phyloP scores from a whole-genome alignment of 495 filamentous ascomycete species.

The Pyrenopolyporus hunteri region DNA sequence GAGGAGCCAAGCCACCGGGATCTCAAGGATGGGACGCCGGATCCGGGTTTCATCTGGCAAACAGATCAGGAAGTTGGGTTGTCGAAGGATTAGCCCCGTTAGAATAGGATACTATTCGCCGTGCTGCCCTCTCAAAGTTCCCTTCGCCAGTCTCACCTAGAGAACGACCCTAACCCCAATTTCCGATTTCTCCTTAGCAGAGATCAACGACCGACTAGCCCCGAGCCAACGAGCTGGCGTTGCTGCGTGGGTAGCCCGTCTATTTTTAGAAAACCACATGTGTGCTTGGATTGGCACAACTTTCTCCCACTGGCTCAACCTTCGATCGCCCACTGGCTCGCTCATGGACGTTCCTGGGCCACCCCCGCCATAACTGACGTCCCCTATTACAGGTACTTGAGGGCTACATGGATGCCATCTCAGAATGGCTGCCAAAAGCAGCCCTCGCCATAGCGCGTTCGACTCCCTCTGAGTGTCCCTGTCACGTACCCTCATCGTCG shows the following conservation, averaged over 20 bases:
- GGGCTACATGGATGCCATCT: slow-evolving; percentile 26
- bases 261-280: slow-evolving; percentile 38
- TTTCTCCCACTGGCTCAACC: slow-evolving; percentile 24
- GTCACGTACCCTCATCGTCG: slow-evolving; percentile 30
- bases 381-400: slow-evolving; percentile 28
- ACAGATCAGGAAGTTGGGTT: slow-evolving; percentile 30
- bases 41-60: slow-evolving; percentile 17
- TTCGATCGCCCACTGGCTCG: not conserved
- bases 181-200: slow-evolving; percentile 33
- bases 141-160: slow-evolving; percentile 14
- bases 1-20: slow-evolving; percentile 21
- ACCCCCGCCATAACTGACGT: slow-evolving; percentile 26
- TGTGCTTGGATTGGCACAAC: slow-evolving; percentile 4
- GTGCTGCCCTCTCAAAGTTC: no score
- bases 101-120: not conserved
- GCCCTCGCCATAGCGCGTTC: slow-evolving; percentile 2
- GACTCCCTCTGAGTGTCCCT: slow-evolving; percentile 19
- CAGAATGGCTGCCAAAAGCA: slow-evolving; percentile 9
- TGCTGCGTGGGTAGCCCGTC: slow-evolving; percentile 5
- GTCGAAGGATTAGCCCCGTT: slow-evolving; percentile 10
- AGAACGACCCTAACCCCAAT: slow-evolving; percentile 13
- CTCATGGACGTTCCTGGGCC: slow-evolving; percentile 14
- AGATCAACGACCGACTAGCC: slow-evolving; percentile 29
- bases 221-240: slow-evolving; percentile 31
- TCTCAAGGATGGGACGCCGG: slow-evolving; percentile 17